Conservation (phyloP, 2,329 filamentous ascomycete genomes). For the Ustilaginoidea virens region DNA sequence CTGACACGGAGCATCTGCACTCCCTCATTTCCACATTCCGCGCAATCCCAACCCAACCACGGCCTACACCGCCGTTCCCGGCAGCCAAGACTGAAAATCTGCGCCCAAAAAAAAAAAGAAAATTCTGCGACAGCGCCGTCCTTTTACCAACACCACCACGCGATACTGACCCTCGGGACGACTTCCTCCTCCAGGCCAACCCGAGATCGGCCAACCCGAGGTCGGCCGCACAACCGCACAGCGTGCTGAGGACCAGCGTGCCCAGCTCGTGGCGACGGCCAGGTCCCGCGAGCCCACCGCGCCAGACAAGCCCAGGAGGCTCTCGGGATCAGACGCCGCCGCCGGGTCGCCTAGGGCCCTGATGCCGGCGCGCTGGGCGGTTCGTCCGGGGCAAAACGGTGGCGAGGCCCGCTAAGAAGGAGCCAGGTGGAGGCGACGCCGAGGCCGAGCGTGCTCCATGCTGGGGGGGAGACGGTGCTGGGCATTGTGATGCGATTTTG, state of each 20-base stretch:
- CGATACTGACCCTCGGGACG: neutral
- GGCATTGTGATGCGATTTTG: neutral
- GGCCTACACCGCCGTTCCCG: too few species aligned
- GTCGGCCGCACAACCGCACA: constrained; percentile 7
- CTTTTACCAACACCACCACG: too few species aligned
- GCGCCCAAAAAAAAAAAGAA: neutral
- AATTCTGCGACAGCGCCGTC: neutral
- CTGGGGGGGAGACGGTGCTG: constrained; percentile 6
- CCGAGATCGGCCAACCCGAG: constrained; percentile 8
- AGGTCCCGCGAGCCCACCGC: constrained; percentile 7
- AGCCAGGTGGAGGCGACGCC: constrained; percentile 8
- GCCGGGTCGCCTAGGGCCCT: neutral
- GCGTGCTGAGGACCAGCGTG: constrained; percentile 7
- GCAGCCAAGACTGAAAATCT: too few species aligned
- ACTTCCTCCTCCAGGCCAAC: constrained; percentile 3
- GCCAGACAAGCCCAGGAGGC: constrained; percentile 1
- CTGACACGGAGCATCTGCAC: too few species aligned
- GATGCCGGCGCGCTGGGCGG: constrained; percentile 8
- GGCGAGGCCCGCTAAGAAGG: constrained; percentile 6
- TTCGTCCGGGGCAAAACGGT: constrained; percentile 4
- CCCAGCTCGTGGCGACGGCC: constrained; percentile 8
- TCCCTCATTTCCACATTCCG: too few species aligned
- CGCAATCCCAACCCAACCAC: too few species aligned
- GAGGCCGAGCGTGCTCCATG: constrained; percentile 9
- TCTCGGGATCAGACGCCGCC: neutral